Conservation (phyloP, 306 rosid genomes). For the Cyamopsis tetragonoloba region DNA sequence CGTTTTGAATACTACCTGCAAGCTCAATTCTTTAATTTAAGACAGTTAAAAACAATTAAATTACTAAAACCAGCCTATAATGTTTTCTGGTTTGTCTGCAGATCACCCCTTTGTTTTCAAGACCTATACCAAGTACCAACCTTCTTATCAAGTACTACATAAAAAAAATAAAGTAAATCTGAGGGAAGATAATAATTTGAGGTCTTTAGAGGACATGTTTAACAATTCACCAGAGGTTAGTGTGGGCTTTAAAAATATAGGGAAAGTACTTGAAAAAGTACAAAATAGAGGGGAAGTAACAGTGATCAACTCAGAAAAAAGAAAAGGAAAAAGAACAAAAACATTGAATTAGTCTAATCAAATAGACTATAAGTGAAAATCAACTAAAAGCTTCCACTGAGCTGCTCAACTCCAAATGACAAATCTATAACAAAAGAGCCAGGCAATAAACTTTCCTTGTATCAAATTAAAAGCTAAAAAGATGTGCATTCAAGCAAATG, state of each 20-base stretch:
- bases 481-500: not conserved
- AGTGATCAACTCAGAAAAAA: not conserved
- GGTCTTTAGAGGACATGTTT: slow-evolving; percentile 3
- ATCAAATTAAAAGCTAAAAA: not conserved
- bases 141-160: no score
- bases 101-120: not conserved
- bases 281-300: not conserved
- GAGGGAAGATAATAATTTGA: not conserved
- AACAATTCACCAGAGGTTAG: not conserved
- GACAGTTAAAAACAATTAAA: slow-evolving; percentile 9
- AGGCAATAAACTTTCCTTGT: not conserved
- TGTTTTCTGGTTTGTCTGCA: not conserved
- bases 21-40: not conserved
- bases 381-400: not conserved
- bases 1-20: slow-evolving; percentile 82
- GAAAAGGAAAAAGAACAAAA: not conserved
- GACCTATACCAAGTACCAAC: not conserved
- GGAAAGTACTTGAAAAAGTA: not conserved
- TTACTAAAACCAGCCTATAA: not conserved
- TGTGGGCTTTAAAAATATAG: not conserved
- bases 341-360: not conserved
- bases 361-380: not conserved
- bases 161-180: not conserved
- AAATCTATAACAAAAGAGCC: not conserved
- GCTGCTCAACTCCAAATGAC: not conserved